Percentiles rank a stretch among this genome's conserved stretches.
phyloP scores from a whole-genome alignment of 257 asterid genomes.

The Lycium ferocissimum region DNA sequence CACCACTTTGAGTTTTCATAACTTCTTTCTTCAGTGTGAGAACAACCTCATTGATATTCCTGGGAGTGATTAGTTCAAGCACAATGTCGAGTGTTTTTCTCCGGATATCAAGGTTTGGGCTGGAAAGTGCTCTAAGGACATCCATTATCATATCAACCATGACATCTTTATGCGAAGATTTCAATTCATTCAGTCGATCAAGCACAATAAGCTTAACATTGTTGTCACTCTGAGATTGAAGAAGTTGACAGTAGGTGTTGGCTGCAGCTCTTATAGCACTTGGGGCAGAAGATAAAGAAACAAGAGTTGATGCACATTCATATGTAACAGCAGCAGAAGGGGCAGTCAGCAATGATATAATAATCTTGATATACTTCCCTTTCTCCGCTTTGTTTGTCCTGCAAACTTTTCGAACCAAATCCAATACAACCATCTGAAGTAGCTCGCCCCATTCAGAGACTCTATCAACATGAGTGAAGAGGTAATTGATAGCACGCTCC shows the following conservation, averaged over 20 bases:
- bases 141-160: constrained; percentile 96
- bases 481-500: constrained; percentile 87
- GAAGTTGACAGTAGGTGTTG: constrained; percentile 91
- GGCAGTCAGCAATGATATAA: constrained; percentile 72
- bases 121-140: constrained; percentile 85
- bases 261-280: constrained; percentile 95
- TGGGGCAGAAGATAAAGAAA: constrained; percentile 92
- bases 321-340: constrained; percentile 93
- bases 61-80: constrained; percentile 84
- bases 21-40: constrained; percentile 93
- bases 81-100: constrained; percentile 93
- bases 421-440: constrained; percentile 94
- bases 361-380: constrained; percentile 88
- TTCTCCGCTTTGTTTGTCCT: constrained; percentile 87
- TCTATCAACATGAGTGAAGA: constrained; percentile 73
- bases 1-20: constrained; percentile 89
- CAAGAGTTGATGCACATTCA: constrained; percentile 96
- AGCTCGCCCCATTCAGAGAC: constrained; percentile 89
- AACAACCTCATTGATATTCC: constrained; percentile 90
- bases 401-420: constrained; percentile 87
- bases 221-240: constrained; percentile 92
- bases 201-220: constrained; percentile 89
- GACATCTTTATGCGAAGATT: constrained; percentile 76
- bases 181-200: constrained; percentile 85
- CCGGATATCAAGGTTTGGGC: constrained; percentile 87